Evolutionary conservation across 1,284 basidiomycete species (phyloP).

Genomic region (Boletus sp.): DNA sequence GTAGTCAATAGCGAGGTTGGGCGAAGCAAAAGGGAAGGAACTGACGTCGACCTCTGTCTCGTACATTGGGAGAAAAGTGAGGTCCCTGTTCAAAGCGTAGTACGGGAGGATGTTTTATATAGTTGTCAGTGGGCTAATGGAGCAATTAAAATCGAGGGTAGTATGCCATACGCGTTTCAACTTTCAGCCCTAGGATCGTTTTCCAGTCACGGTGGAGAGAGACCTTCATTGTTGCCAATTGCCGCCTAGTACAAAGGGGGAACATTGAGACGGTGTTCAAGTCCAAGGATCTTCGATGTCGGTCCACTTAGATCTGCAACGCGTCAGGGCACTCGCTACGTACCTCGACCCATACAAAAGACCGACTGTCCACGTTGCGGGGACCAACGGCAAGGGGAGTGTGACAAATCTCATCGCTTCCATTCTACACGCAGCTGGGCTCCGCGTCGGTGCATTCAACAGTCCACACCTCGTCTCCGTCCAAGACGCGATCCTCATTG

Average conservation of each 20-base stretch:
- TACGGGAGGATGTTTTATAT: no score
- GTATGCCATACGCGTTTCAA: no score
- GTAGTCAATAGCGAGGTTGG: not conserved
- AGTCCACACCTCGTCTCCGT: constrained; percentile 85
- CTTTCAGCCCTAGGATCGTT: no score
- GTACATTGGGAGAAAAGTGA: constrained; percentile 11
- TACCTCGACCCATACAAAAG: constrained; percentile 65
- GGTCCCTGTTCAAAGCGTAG: not conserved
- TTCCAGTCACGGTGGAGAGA: no score
- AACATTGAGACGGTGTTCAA: no score
- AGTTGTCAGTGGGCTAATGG: no score
- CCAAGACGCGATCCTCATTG: constrained; percentile 75
- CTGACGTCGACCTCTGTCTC: constrained; percentile 21
- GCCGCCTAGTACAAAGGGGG: no score
- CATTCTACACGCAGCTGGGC: constrained; percentile 53
- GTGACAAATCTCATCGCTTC: constrained; percentile 82
- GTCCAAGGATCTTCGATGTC: constrained; percentile 41
- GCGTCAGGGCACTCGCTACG: constrained; percentile 58
- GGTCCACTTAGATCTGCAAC: constrained; percentile 77
- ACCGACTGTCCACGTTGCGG: constrained; percentile 89
- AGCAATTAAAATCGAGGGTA: no score
- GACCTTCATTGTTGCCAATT: no score
- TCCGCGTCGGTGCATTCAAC: constrained; percentile 84
- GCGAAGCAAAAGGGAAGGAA: not conserved
- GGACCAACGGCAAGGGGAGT: constrained; percentile 97